Base-by-base conservation (phyloP, 306 rosid species). In the Vicia sativa region DNA sequence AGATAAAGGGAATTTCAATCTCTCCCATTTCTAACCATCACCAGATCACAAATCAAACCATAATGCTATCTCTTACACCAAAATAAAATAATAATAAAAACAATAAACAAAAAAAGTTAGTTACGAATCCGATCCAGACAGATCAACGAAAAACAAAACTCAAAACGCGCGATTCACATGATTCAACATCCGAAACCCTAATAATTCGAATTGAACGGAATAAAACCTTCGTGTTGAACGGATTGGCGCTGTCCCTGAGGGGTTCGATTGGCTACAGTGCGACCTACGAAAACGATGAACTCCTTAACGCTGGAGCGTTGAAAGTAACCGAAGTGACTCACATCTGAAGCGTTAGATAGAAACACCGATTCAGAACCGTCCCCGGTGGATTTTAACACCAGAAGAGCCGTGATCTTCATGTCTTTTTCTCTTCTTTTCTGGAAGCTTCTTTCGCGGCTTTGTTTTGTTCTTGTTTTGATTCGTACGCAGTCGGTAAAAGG, bases 181-280 rank as follows among this genome's bases (percentile, higher is more conserved):
- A 46, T 19, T 9, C 3, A n/a, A n/a, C n/a, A n/a, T n/a, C n/a
- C 3, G 43, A 55, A 74, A 74, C 68, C 68, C 77, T 71, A 78
- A 65, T 37, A 57, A 9, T 1, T 3, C 0, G 48, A 59, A 43
- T 8, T 44, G 14, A 13, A 42, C 39, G 7, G 28, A 26, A 68
- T 18, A 11, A 21, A 5, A 86, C 99, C 99, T 90, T 95, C 99
- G 58, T 95, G 99, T 73, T 95, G 91, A 14, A 95, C 99, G 49
- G 99, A 85, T 77, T 95, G 99, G 26, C 99, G 96, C 50, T 95
- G 99, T 7, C 84, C 91, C 7, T 82, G 90, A 7, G 90, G 87
- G 19, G 95, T 95, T 25, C 96, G 99, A 26, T 71, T 90, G 68
- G 99, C 99, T 23, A 95, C 99, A 68, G 99, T 95, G 31, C 99